Evolutionary conservation across 768 basidiomycete genomes (phyloP).

Genomic region (Serendipita sp.): DNA sequence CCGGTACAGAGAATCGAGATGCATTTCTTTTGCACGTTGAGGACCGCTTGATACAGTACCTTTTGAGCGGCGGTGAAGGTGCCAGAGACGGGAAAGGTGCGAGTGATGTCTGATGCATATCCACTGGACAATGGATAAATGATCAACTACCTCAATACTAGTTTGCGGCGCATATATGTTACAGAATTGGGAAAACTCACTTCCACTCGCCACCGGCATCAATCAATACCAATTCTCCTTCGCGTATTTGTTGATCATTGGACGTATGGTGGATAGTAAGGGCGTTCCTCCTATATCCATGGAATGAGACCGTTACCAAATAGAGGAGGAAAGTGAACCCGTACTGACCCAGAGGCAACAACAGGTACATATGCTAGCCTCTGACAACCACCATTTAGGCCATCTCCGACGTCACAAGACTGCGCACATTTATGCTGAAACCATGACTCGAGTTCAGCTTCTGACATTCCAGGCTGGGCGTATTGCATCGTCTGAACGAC

Average conservation of each 20-base stretch:
- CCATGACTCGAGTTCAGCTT: slow-evolving; percentile 54
- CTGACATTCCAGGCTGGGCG: slow-evolving; percentile 37
- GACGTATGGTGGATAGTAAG: slow-evolving; percentile 89
- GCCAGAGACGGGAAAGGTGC: slow-evolving; percentile 78
- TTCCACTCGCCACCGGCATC: slow-evolving; percentile 91
- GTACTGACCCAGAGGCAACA: slow-evolving; percentile 70
- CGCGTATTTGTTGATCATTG: slow-evolving; percentile 62
- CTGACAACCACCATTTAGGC: slow-evolving; percentile 42
- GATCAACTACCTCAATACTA: not conserved
- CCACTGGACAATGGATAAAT: slow-evolving; percentile 34
- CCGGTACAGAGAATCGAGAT: slow-evolving; percentile 38
- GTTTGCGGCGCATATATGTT: not conserved
- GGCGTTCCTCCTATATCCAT: slow-evolving; percentile 50
- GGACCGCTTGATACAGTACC: slow-evolving; percentile 70
- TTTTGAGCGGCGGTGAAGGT: slow-evolving; percentile 61
- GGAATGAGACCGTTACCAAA: not conserved
- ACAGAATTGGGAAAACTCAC: slow-evolving; percentile 25
- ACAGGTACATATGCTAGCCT: slow-evolving; percentile 96
- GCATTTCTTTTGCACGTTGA: slow-evolving; percentile 55
- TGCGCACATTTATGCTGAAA: slow-evolving; percentile 81
- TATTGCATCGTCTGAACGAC: slow-evolving; percentile 68
- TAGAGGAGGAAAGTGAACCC: too few species aligned
- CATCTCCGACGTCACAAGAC: not conserved
- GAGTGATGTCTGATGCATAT: slow-evolving; percentile 90
- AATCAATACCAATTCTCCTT: slow-evolving; percentile 65